These are phyloP conservation scores for Exophiala phaeomuriformis DNA, from an alignment of 2,329 filamentous ascomycete species.

Conservation along the genomic window DNA sequence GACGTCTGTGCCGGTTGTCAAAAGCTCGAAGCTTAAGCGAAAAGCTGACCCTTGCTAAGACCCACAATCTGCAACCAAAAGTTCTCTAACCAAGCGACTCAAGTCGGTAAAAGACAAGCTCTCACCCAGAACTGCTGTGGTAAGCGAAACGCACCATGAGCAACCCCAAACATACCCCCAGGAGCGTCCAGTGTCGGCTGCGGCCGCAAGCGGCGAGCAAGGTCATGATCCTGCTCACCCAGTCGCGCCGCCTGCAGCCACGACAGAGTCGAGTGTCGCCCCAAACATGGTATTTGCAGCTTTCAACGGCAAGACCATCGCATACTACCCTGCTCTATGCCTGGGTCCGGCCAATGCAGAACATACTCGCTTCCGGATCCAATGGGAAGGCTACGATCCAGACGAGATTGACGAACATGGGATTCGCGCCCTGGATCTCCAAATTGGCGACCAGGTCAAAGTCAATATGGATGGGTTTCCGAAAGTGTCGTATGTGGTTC, in stretches of 20 bases:
- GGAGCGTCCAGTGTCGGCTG: neutral
- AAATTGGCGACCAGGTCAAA: conserved; percentile 41
- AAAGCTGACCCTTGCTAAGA: conserved; percentile 4
- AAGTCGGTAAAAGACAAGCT: neutral
- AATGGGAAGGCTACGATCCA: conserved; percentile 40
- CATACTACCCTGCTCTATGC: conserved; percentile 56
- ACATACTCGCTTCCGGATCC: conserved; percentile 40
- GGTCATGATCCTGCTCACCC: neutral
- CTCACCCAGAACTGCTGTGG: neutral
- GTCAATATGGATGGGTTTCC: conserved; percentile 39
- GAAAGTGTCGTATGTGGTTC: conserved; percentile 39
- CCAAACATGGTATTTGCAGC: conserved; percentile 52
- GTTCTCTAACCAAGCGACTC: neutral
- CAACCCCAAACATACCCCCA: neutral
- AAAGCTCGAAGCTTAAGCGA: conserved; percentile 4
- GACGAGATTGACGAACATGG: conserved; percentile 36
- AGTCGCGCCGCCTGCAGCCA: neutral
- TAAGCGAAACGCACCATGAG: neutral
- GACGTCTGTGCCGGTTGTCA: conserved; percentile 5
- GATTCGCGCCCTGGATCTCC: conserved; percentile 41
- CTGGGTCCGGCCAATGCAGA: conserved; percentile 40
- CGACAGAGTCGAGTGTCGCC: conserved; percentile 29
- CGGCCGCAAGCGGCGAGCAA: neutral
- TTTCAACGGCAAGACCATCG: conserved; percentile 49
- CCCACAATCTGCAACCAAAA: neutral